Evolutionary conservation across 2,329 filamentous ascomycete genomes (phyloP).

Genomic region (Podosphaera xanthii): DNA sequence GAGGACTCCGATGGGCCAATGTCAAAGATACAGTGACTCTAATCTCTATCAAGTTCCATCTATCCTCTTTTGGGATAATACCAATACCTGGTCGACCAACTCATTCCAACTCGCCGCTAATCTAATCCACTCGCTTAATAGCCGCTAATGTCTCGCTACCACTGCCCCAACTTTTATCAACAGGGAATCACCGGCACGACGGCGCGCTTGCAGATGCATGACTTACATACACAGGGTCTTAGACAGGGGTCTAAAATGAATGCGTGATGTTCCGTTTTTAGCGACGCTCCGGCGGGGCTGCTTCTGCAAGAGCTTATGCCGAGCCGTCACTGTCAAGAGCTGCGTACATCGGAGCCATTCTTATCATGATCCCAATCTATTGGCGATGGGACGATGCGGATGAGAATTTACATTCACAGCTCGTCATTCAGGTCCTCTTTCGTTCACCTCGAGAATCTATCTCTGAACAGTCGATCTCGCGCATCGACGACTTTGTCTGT

Average conservation of each 20-base stretch:
- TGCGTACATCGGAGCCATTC: not conserved
- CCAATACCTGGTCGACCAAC: not conserved
- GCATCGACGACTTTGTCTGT: not conserved
- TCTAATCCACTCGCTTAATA: not conserved
- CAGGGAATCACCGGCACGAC: not conserved
- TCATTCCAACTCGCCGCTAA: not conserved
- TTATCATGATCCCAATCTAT: not conserved
- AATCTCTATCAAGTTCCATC: not conserved
- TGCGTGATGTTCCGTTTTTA: not conserved
- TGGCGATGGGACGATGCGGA: not conserved
- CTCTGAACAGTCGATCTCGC: not conserved
- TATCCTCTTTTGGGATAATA: not conserved
- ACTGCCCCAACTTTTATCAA: not conserved
- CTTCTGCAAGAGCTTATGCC: not conserved
- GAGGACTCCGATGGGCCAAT: not conserved
- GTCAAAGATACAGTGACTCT: not conserved
- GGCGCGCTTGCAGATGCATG: slow-evolving; percentile 1
- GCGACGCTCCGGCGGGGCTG: not conserved
- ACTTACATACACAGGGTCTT: not conserved
- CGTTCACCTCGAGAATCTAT: not conserved
- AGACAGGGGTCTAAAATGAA: not conserved
- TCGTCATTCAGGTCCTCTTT: not conserved
- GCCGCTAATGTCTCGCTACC: not conserved
- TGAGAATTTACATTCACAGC: not conserved
- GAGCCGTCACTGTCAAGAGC: not conserved